Percentiles rank a stretch among this genome's conserved stretches.
Conservation (phyloP, 768 basidiomycete genomes). For the Auriculariales sp. region DNA sequence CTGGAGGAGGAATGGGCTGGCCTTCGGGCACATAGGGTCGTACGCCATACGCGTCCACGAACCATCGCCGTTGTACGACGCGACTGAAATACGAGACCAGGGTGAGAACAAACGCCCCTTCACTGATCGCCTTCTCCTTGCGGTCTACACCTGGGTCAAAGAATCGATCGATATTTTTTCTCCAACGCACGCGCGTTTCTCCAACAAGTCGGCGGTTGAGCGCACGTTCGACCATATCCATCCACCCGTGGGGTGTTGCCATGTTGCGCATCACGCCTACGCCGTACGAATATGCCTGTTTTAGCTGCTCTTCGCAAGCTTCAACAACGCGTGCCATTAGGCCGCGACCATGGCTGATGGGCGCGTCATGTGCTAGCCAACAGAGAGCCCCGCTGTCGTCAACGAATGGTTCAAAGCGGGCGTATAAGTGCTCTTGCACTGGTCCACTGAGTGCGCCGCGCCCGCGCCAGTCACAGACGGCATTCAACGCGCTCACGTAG, state of each 20-base stretch:
- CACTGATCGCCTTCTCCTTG: constrained; percentile 16
- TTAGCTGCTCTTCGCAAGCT: constrained; percentile 24
- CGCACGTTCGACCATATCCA: constrained; percentile 19
- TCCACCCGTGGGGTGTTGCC: constrained; percentile 21
- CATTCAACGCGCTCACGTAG: constrained; percentile 27
- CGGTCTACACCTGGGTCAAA: constrained; percentile 12
- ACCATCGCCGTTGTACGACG: constrained; percentile 28
- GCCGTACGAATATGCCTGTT: constrained; percentile 16
- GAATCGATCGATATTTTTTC: constrained; percentile 16
- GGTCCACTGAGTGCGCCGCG: constrained; percentile 15
- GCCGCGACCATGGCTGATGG: constrained; percentile 10
- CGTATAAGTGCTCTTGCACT: constrained; percentile 10
- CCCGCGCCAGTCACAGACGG: constrained; percentile 33
- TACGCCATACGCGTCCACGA: constrained; percentile 22
- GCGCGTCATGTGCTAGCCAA: not conserved
- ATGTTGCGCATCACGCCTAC: constrained; percentile 14
- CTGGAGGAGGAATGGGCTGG: constrained; percentile 4
- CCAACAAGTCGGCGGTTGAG: constrained; percentile 12
- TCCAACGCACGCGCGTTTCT: constrained; percentile 19
- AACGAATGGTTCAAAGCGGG: constrained; percentile 3
- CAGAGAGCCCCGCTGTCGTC: constrained; percentile 11
- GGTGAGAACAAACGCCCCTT: constrained; percentile 29
- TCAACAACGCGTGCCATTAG: constrained; percentile 25
- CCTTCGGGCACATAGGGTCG: constrained; percentile 9
- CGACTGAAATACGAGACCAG: constrained; percentile 29